Evolutionary conservation across 2,329 filamentous ascomycete genomes (phyloP), one percentile per base, ranked within the genome.

Genomic region (Penicillium brevicompactum): DNA sequence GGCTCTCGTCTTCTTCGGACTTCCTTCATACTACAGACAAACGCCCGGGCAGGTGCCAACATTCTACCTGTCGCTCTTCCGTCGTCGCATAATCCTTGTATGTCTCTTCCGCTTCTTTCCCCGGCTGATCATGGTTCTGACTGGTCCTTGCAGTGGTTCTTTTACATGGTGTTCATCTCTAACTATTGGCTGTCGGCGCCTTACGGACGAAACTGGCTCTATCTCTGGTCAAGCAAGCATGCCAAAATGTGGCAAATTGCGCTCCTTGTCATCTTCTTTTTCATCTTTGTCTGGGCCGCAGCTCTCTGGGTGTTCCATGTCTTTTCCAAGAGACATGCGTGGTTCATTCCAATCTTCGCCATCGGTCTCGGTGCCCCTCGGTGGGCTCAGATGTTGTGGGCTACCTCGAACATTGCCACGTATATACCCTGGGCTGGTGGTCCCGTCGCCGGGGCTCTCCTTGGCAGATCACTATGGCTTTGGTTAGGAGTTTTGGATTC

Each of bases 351-450:
- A 14, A 81, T 88, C 53, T 88, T 88, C 61, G 85, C 86, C 49
- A 83, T 87, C 57, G 85, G 85, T 24, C 79, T 88, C 11, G 84
- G 72, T 8, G 84, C 85, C 3, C 86, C 86, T 2, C 78, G 86
- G 58, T 88, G 85, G 84, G 81, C 81, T 18, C 86, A 88, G 68
- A 87, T 87, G 67, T 82, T 86, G 66, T 88, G 86, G 86, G 82
- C 80, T 10, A 82, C 80, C 6, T 84, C 80, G 2, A 80, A 81
- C 40, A 81, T 87, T 61, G 86, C 84, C 5, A 74, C 79, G 47
- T 87, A 83, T 65, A 70, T 88, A 1, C 86, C 86, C 3, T 87
- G 85, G 60, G 60, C 81, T 4, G 82, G 82, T 38, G 73, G 76
- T 2, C 78, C 79, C 10, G 70, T 82, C 1, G 76, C 78, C n/a